Conservation (phyloP, 2,329 filamentous ascomycete genomes). For the Penicillium vulpinum region DNA sequence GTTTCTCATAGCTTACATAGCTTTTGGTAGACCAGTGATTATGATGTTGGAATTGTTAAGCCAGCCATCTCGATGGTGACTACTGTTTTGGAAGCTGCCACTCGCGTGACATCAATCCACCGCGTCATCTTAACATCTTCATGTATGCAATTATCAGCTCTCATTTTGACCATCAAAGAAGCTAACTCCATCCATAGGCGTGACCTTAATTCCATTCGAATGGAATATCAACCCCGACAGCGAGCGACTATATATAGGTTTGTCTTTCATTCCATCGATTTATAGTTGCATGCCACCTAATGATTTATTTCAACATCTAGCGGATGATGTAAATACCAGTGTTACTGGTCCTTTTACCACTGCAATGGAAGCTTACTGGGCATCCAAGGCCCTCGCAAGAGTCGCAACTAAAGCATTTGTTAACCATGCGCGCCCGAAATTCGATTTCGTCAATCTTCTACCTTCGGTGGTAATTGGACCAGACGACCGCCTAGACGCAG, state of each 20-base stretch:
- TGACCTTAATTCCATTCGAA: constrained; percentile 25
- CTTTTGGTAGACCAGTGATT: neutral
- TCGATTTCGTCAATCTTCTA: constrained; percentile 1
- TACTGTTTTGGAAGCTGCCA: constrained; percentile 5
- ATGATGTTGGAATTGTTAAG: neutral
- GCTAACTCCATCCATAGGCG: constrained; percentile 2
- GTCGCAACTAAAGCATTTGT: constrained; percentile 25
- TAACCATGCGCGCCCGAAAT: neutral
- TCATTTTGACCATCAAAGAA: neutral
- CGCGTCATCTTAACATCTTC: constrained; percentile 1
- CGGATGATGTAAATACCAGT: neutral
- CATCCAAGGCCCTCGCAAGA: constrained; percentile 30
- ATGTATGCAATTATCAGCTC: neutral
- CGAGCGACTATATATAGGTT: constrained; percentile 12
- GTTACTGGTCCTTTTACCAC: constrained; percentile 2
- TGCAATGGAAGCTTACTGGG: constrained; percentile 33
- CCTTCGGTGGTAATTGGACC: constrained; percentile 3
- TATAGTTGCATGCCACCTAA: neutral
- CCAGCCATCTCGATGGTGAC: constrained; percentile 7
- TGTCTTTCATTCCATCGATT: neutral
- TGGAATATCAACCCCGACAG: constrained; percentile 17
- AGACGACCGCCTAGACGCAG: neutral
- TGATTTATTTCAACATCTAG: neutral
- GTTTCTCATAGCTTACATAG: neutral
- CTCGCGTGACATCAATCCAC: neutral